Base-by-base conservation (phyloP, 192 early-diverging fungal genomes). In the Pecoramyces ruminantium region DNA sequence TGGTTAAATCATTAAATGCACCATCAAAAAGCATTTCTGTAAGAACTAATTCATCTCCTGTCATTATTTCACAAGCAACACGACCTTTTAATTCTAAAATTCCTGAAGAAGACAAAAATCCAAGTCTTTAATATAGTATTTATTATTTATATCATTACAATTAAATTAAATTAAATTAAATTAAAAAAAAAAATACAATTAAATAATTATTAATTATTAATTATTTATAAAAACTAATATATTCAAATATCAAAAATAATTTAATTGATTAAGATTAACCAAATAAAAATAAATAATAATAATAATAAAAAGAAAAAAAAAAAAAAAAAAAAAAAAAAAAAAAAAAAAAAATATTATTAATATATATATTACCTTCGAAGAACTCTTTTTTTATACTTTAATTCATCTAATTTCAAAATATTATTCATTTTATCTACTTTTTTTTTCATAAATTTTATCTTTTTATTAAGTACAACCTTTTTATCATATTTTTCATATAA, bases 11-110 rank as follows among this genome's bases (percentile, higher is more conserved):
- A 81, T 96, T 97, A 86, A 99, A 98, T 4, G 94, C 94, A 79
- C 96, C 95, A 83, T 96, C 93, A 87, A 99, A 94, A 38, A 99
- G 93, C 92, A 99, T 92, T 88, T 99, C 97, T 0, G 96, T 97
- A 82, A 99, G 87, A 80, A 98, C 82, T 77, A 99, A 86, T 86
- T 97, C 96, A 86, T 98, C 96, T 18, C 96, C 97, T 17, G 93
- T 89, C 18, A 92, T 93, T 77, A 99, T 95, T 86, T 99, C 96
- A 83, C 97, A 99, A 4, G 97, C 97, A 11, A 99, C 97, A 28
- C 96, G 92, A 42, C 97, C 97, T 86, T 99, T 99, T 88, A 98
- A 92, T 80, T 96, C 94, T 82, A 99, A 93, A 13, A 97, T 93
- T 84, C 96, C 97, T 29, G 89, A 86, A 0, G 85, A 85, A 13